Conservation (phyloP, 2,329 filamentous ascomycete genomes). For the Epichloe amarillans region DNA sequence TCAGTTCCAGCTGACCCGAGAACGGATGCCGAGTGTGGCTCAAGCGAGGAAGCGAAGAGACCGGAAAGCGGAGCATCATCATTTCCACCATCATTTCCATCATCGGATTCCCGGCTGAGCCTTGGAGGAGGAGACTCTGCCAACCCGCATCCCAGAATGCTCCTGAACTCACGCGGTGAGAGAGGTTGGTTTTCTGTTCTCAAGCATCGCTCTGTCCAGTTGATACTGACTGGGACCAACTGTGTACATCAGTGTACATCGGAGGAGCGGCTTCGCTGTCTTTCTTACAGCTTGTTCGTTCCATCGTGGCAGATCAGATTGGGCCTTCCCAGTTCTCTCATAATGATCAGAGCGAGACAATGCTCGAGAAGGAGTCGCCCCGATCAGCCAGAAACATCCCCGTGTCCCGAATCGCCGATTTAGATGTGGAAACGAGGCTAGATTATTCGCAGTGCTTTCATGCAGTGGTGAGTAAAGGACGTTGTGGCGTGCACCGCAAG, state of each 20-base stretch:
- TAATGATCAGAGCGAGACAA: conserved; percentile 33
- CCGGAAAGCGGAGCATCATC: background rate
- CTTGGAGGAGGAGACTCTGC: conserved; percentile 6
- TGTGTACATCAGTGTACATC: conserved; percentile 26
- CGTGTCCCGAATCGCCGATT: conserved; percentile 1
- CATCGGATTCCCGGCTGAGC: conserved; percentile 17
- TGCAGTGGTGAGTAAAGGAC: conserved; percentile 9
- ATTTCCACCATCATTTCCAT: conserved; percentile 10
- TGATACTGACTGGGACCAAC: conserved; percentile 1
- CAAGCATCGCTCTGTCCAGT: too few species aligned
- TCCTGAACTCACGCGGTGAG: conserved; percentile 38
- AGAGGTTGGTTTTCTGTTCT: conserved; percentile 22
- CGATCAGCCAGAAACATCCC: conserved; percentile 2
- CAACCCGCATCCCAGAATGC: conserved; percentile 25
- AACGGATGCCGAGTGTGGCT: background rate
- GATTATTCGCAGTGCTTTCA: conserved; percentile 9
- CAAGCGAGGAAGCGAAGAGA: conserved; percentile 3
- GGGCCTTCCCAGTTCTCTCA: conserved; percentile 41
- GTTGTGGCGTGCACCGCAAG: background rate
- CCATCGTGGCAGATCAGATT: conserved; percentile 33
- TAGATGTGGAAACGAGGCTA: conserved; percentile 9
- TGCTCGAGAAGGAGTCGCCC: conserved; percentile 33
- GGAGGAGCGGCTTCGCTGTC: conserved; percentile 40
- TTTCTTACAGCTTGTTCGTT: conserved; percentile 39
- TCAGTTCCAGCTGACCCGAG: background rate